A percentile compares a stretch with the other conserved stretches of the same genome.
phyloP scores from a whole-genome alignment of 164 flowering plant genomes.

The Berberis thunbergii region DNA sequence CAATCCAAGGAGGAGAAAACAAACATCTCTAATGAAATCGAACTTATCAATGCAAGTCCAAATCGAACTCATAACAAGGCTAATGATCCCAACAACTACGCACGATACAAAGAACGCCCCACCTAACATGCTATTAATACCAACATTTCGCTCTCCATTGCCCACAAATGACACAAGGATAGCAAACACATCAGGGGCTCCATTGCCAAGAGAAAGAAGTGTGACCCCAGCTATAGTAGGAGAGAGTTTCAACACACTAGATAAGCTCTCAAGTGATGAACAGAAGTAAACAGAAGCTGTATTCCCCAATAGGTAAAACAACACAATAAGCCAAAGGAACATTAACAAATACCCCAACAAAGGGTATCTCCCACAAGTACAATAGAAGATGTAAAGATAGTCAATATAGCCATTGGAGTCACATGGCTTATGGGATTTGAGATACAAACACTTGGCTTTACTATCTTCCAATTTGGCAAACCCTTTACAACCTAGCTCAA shows the following conservation, averaged over 20 bases:
- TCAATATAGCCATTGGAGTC: conserved; percentile 47
- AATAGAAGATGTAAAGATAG: conserved; percentile 56
- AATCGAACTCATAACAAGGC: conserved; percentile 20
- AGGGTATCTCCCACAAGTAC: conserved; percentile 31
- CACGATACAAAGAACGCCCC: conserved; percentile 63
- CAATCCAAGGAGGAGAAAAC: conserved; percentile 40
- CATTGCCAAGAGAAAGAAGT: conserved; percentile 79
- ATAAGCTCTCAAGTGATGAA: conserved; percentile 50
- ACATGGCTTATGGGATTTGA: conserved; percentile 37
- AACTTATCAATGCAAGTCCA: conserved; percentile 25
- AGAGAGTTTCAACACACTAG: conserved; percentile 41
- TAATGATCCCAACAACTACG: conserved; percentile 60
- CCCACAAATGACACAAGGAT: conserved; percentile 57
- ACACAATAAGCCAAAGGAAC: conserved; percentile 42
- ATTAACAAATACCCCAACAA: conserved; percentile 31
- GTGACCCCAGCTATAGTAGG: conserved; percentile 78
- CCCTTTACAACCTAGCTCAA: conserved; percentile 14
- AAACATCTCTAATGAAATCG: conserved; percentile 51
- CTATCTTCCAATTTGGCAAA: conserved; percentile 18
- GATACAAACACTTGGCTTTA: conserved; percentile 36
- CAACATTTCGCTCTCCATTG: conserved; percentile 31
- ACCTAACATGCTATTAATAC: conserved; percentile 64
- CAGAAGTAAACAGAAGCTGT: conserved; percentile 77
- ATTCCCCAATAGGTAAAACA: conserved; percentile 67
- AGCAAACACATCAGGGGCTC: conserved; percentile 78